Evolutionary conservation across 2,329 filamentous ascomycete genomes (phyloP), one percentile per base, ranked within the genome.

Genomic region (Samsoniella hepiali): DNA sequence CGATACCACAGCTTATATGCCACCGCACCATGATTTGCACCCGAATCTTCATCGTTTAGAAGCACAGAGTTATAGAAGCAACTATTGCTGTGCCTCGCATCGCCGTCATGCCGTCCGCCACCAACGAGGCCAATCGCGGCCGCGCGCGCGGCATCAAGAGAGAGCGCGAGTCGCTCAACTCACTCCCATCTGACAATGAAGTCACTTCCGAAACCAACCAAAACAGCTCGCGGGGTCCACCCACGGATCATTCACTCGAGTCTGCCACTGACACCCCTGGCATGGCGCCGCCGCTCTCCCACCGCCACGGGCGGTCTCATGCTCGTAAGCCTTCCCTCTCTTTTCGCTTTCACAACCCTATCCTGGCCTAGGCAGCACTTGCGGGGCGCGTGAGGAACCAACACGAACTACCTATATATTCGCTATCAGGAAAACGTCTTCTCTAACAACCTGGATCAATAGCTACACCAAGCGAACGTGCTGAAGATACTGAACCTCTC

Each of bases 381-480:
- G 45, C 29, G 6, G 17, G 5, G 10, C 11, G n/a, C 22, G 44
- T 49, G 45, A 29, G 0, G 3, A 15, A 15, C 27, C 31, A 40
- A 42, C n/a, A 50, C 11, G 3, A 4, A 17, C 17, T 27, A 1
- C 15, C 6, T n/a, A 27, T 11, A 32, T 42, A 10, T 15, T 49
- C 56, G 38, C 15, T 34, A 9, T 40, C 7, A 42, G 17, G 3
- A 36, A 1, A 44, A 29, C n/a, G 31, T 9, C 50, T 42, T 51
- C 22, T 49, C 51, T 49, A 38, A 5, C 5, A 27, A 53, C 13
- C 6, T 32, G 27, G 22, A 22, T 22, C 22, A 22, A 40, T 11
- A 78, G 77, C 76, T 17, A 71, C 77, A 29, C 76, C 76, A 58
- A 78, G 76, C 62, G 73, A 77, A 54, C 71, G 68, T 3, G 67